These are phyloP conservation scores for Dictyostelium purpureum DNA, from an alignment of 78 protist genomes.

Conservation along the genomic window DNA sequence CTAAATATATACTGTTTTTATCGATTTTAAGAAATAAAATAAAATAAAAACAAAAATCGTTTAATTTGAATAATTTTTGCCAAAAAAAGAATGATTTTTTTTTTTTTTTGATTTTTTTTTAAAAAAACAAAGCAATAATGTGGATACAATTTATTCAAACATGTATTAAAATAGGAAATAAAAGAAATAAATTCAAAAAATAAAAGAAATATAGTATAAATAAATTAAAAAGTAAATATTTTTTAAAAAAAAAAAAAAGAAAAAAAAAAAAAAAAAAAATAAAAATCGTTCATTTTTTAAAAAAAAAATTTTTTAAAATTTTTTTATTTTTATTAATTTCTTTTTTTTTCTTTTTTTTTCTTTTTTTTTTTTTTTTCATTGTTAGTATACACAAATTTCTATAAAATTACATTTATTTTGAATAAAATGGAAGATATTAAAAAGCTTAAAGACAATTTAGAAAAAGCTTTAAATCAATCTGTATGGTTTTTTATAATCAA, in stretches of 20 bases:
- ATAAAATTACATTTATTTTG: background rate
- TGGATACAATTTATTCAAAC: too few relatives aligned
- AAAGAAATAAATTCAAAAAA: too few relatives aligned
- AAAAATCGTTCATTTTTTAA: background rate
- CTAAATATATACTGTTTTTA: too few relatives aligned
- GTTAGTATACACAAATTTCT: background rate
- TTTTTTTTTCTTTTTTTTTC: background rate
- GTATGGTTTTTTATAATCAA: background rate
- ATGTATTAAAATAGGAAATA: too few relatives aligned
- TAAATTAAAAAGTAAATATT: too few relatives aligned
- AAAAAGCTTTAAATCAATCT: constrained; percentile 5
- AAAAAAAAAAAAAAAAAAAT: background rate
- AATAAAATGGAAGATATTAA: constrained; percentile 4
- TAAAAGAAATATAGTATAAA: too few relatives aligned
- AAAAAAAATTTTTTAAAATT: background rate
- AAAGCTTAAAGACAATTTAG: background rate
- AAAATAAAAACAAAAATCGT: too few relatives aligned
- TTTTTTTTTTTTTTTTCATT: background rate
- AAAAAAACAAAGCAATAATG: too few relatives aligned
- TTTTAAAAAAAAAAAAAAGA: background rate
- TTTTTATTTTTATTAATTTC: background rate
- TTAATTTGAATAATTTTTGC: too few relatives aligned
- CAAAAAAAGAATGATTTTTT: too few relatives aligned
- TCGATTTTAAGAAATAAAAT: too few relatives aligned
- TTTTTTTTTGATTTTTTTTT: too few relatives aligned